phyloP scores from a whole-genome alignment of 768 basidiomycete genomes.

The Leucocoprinus sp. region DNA sequence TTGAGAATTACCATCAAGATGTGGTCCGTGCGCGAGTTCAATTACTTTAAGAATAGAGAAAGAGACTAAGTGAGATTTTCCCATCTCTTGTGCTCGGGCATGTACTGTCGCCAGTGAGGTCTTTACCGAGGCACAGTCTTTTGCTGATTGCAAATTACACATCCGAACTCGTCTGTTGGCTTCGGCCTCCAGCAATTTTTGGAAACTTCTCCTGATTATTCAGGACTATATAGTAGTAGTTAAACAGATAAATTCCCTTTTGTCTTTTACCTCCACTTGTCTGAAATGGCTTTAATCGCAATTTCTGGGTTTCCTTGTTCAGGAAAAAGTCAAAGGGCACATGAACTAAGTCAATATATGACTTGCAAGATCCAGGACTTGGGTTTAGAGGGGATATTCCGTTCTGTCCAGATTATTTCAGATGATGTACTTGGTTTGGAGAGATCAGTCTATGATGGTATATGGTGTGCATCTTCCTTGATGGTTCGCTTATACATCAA shows the following conservation, averaged over 20 bases:
- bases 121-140: constrained; percentile 89
- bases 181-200: constrained; percentile 92
- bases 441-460: constrained; percentile 70
- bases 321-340: constrained; percentile 74
- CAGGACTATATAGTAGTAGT: constrained; percentile 2
- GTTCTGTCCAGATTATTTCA: constrained; percentile 47
- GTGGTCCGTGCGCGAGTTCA: constrained; percentile 46
- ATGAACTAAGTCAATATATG: constrained; percentile 56
- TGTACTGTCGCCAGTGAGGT: constrained; percentile 95
- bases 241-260: constrained; percentile 6
- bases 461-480: constrained; percentile 15
- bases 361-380: constrained; percentile 42
- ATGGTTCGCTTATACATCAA: constrained; percentile 9
- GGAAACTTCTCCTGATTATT: constrained; percentile 35
- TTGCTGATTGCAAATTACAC: constrained; percentile 98
- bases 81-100: constrained; percentile 92
- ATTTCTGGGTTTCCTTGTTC: constrained; percentile 82
- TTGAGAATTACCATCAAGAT: constrained; percentile 9
- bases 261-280: not conserved
- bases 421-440: constrained; percentile 64
- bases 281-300: constrained; percentile 83
- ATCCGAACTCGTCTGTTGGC: constrained; percentile 90
- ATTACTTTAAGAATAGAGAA: constrained; percentile 32
- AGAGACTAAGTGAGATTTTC: too few species aligned
- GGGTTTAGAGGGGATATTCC: constrained; percentile 44